Conservation (phyloP, 345 rosid species). For the Viola odorata region DNA sequence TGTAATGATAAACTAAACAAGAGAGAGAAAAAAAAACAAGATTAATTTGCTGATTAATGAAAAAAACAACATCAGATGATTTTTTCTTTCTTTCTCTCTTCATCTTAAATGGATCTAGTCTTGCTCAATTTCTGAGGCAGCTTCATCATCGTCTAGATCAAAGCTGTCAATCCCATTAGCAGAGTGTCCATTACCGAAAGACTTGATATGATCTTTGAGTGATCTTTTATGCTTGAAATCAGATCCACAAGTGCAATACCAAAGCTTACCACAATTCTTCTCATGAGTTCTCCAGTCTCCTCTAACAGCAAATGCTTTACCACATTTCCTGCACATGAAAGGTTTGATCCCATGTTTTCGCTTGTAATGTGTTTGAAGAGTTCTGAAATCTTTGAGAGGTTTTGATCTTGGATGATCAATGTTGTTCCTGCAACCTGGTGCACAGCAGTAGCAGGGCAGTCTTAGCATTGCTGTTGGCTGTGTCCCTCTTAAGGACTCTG, state of each 20-base stretch:
- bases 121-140: conserved; percentile 71
- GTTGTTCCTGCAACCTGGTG: conserved; percentile 94
- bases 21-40: too few relatives aligned
- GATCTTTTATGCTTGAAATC: conserved; percentile 97
- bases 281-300: conserved; percentile 99
- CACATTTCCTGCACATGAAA: conserved; percentile 88
- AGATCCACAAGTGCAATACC: conserved; percentile 95
- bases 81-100: not conserved
- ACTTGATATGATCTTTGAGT: conserved; percentile 81
- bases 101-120: conserved; percentile 30
- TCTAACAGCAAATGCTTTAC: conserved; percentile 88
- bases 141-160: conserved; percentile 59
- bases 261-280: conserved; percentile 94
- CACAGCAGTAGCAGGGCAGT: conserved; percentile 92
- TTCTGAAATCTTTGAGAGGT: conserved; percentile 88
- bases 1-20: too few relatives aligned
- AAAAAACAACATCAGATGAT: not conserved
- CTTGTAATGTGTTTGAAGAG: conserved; percentile 99
- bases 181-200: conserved; percentile 80
- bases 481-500: conserved; percentile 87
- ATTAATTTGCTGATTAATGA: too few relatives aligned
- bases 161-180: conserved; percentile 57
- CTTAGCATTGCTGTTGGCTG: conserved; percentile 95
- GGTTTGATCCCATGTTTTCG: conserved; percentile 90
- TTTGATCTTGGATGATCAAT: conserved; percentile 85